These are phyloP conservation scores for Angomonas ambiguus DNA, from an alignment of 208 protist species.

Conservation along the genomic window DNA sequence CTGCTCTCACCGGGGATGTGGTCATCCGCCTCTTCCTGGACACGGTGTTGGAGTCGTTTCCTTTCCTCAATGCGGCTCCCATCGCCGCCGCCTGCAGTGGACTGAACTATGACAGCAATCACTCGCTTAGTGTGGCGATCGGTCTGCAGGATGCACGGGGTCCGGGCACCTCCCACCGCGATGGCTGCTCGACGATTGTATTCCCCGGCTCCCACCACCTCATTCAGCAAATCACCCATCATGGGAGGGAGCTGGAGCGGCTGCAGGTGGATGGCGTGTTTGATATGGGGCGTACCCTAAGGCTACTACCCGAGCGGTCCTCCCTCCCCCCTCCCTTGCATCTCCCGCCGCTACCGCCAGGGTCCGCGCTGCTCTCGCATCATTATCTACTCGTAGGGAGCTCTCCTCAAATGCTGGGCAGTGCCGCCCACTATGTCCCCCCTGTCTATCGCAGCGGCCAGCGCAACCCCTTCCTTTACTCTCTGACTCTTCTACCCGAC, in stretches of 20 bases:
- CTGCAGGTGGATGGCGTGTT: constrained; percentile 53
- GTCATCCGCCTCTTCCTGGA: constrained; percentile 72
- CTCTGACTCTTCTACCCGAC: constrained; percentile 61
- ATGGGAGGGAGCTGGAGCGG: constrained; percentile 53
- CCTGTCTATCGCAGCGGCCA: constrained; percentile 18
- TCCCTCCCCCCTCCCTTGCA: no score
- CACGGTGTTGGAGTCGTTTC: constrained; percentile 34
- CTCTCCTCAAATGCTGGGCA: constrained; percentile 41
- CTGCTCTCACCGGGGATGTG: constrained; percentile 59
- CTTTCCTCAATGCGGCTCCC: constrained; percentile 58
- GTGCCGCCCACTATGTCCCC: constrained; percentile 15
- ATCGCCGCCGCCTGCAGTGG: constrained; percentile 16
- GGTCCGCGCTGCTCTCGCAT: constrained; percentile 55
- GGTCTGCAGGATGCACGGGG: background rate
- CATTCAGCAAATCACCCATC: constrained; percentile 38
- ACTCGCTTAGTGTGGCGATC: constrained; percentile 46
- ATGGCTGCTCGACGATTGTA: constrained; percentile 20
- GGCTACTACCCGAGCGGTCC: constrained; percentile 32
- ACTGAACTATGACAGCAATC: constrained; percentile 8
- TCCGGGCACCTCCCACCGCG: background rate
- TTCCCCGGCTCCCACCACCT: constrained; percentile 73
- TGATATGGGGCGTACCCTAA: constrained; percentile 55
- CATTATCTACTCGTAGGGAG: constrained; percentile 42
- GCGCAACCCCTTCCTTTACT: constrained; percentile 39
- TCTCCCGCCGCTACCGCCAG: constrained; percentile 45